phyloP scores from a whole-genome alignment of 495 filamentous ascomycete genomes.

The Choiromyces venosus region DNA sequence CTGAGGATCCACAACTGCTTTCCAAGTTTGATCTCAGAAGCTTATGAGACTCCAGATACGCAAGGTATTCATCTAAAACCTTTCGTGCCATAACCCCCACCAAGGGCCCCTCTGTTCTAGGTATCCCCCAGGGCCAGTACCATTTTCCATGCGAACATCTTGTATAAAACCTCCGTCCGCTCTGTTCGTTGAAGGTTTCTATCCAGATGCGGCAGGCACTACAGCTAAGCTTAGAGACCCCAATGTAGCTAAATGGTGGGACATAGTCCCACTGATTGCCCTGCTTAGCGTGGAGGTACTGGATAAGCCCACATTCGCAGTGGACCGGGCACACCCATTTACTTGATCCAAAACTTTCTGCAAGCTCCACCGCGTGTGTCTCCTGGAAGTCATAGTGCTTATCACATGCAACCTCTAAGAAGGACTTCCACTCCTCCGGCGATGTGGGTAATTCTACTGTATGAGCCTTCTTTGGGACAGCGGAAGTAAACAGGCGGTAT shows the following conservation, averaged over 20 bases:
- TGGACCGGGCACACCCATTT: no score
- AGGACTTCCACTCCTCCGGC: no score
- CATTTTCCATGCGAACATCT: background rate
- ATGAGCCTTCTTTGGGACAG: background rate
- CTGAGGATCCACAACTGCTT: background rate
- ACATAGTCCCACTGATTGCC: no score
- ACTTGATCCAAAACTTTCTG: no score
- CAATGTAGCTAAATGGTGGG: background rate
- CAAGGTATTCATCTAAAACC: background rate
- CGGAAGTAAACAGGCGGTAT: background rate
- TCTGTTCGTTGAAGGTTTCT: background rate
- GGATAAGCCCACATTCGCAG: no score
- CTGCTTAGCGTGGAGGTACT: no score
- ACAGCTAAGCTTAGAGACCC: slow-evolving; percentile 1
- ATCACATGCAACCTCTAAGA: no score
- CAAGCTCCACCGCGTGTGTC: no score
- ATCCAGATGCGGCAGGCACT: background rate
- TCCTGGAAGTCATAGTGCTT: no score
- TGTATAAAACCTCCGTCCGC: background rate
- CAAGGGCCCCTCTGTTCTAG: background rate
- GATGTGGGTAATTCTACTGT: no score
- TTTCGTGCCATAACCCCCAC: no score
- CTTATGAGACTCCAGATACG: background rate
- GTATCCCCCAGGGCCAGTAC: slow-evolving; percentile 1
- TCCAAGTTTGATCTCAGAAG: background rate